Evolutionary conservation across 2,329 filamentous ascomycete species (phyloP), one percentile per base, ranked within the genome.

Genomic region (Coniochaeta sp.): DNA sequence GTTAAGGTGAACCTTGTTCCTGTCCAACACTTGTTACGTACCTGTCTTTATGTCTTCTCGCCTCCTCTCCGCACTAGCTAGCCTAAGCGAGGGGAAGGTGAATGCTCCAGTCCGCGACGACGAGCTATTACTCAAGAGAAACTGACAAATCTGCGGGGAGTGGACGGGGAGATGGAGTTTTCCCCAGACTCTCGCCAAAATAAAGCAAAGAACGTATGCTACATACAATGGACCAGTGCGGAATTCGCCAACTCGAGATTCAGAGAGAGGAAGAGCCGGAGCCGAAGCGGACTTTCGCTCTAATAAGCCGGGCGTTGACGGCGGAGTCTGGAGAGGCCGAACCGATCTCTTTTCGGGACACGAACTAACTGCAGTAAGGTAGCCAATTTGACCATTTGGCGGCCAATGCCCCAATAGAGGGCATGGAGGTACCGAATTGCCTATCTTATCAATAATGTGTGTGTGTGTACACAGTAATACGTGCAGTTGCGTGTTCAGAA

Each of bases 61-160:
- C 43, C 43, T 47, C 43, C 19, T 26, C 43, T 40, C 38, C 38
- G 11, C 38, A 40, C 38, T n/a, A 40, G 17, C 38, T 17, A 36
- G 17, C 38, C 38, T 40, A 19, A 40, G 38, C 3, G n/a, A 7
- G 38, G 38, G 38, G 38, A 40, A 47, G 43, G 22, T 7, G 22
- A n/a, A 47, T 14, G 43, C 12, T 47, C 43, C 43, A 26, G 22
- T 24, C 43, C 43, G 43, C 43, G 43, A 22, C 43, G 8, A 22
- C 31, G 54, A 57, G 54, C 54, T 57, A 57, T 57, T 57, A 57
- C 54, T 57, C 31, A 36, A 57, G 17, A 57, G 26, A 34, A 57
- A 34, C 33, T 14, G n/a, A 8, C 31, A 36, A n/a, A 17, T 24
- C 34, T 24, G 54, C 54, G 54, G 54, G 54, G 54, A 22, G 6